These are phyloP conservation scores for Rhizopus stolonifer DNA, from an alignment of 371 early-diverging fungal species.

Conservation along the genomic window DNA sequence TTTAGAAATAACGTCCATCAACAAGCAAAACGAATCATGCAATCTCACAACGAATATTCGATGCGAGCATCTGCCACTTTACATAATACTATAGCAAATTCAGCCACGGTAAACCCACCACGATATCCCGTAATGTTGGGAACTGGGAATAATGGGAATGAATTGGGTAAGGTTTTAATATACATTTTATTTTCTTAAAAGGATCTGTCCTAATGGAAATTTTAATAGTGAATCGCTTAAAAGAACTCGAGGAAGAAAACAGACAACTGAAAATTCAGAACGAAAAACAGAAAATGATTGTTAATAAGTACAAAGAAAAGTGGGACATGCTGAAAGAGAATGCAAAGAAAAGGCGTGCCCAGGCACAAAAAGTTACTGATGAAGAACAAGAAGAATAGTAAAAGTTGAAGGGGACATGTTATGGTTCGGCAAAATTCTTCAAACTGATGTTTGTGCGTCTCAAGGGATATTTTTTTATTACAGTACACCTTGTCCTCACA, in stretches of 20 bases:
- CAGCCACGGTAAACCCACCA: background rate
- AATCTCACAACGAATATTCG: slow-evolving; percentile 36
- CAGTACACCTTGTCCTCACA: background rate
- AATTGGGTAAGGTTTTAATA: slow-evolving; percentile 6
- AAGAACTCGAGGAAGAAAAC: slow-evolving; percentile 66
- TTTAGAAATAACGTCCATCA: slow-evolving; percentile 78
- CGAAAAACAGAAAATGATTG: slow-evolving; percentile 52
- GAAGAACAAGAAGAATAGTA: background rate
- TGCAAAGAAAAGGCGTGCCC: slow-evolving; percentile 62
- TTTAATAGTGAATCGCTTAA: slow-evolving; percentile 29
- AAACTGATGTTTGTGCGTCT: too few species aligned
- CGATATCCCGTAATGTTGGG: slow-evolving; percentile 7
- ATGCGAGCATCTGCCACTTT: slow-evolving; percentile 20
- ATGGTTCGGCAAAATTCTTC: too few species aligned
- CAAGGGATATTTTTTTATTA: background rate
- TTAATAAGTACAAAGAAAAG: slow-evolving; percentile 78
- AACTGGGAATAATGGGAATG: background rate
- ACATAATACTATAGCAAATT: background rate
- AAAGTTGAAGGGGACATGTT: background rate
- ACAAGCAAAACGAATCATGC: slow-evolving; percentile 60
- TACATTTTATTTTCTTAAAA: background rate
- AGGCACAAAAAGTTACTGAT: background rate
- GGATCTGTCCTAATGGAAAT: background rate
- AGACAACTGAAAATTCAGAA: slow-evolving; percentile 45
- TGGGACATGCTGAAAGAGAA: slow-evolving; percentile 91